phyloP scores from a whole-genome alignment of 768 basidiomycete genomes.

The Pisolithus albus region DNA sequence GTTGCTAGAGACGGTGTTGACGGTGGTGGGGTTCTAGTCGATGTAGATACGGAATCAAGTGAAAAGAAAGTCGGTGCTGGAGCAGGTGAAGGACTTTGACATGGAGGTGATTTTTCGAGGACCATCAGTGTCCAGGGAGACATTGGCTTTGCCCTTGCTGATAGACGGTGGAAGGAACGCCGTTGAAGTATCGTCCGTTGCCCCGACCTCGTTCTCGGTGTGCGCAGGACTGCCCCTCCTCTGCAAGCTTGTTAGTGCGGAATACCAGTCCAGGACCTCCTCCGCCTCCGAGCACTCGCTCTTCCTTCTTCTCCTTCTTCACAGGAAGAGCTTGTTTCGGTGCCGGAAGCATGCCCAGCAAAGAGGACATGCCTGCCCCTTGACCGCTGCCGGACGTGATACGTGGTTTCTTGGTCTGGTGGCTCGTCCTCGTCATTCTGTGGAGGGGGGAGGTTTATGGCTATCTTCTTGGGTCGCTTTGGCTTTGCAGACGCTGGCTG shows the following conservation, averaged over 20 bases:
- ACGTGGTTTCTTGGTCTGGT: conserved; percentile 52
- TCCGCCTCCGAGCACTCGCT: conserved; percentile 61
- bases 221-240: neutral
- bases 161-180: conserved; percentile 57
- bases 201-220: neutral
- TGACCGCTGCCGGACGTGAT: conserved; percentile 27
- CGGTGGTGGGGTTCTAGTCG: conserved; percentile 1
- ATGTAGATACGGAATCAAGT: conserved; percentile 34
- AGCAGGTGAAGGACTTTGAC: conserved; percentile 17
- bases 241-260: conserved; percentile 22
- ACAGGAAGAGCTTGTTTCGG: conserved; percentile 51
- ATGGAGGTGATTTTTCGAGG: conserved; percentile 8
- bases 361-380: conserved; percentile 55
- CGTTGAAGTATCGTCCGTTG: conserved; percentile 22
- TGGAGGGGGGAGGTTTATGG: conserved; percentile 33
- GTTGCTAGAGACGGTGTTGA: conserved; percentile 3
- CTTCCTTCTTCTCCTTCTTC: conserved; percentile 27
- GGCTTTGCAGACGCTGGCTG: conserved; percentile 26
- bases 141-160: conserved; percentile 51
- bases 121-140: conserved; percentile 41
- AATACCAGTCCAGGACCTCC: conserved; percentile 58
- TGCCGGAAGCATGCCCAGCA: conserved; percentile 69
- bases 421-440: conserved; percentile 42
- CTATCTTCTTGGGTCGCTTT: conserved; percentile 39
- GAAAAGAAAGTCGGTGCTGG: conserved; percentile 64